These are phyloP conservation scores for Lagenidium sp. DNA, from an alignment of 352 stramenopile species.

Conservation along the genomic window DNA sequence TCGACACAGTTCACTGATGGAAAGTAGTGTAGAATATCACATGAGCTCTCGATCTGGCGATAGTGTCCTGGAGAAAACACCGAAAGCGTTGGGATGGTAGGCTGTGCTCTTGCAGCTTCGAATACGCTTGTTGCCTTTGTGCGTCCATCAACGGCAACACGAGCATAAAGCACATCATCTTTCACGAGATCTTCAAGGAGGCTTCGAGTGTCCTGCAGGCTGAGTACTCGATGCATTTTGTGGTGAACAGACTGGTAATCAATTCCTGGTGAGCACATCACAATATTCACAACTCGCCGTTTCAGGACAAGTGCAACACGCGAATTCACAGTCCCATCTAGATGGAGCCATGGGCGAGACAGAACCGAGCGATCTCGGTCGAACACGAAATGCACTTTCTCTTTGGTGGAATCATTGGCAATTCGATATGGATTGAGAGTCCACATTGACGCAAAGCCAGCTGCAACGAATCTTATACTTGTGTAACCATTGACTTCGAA, in stretches of 20 bases:
- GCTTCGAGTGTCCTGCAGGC: slow-evolving; percentile 56
- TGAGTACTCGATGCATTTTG: slow-evolving; percentile 67
- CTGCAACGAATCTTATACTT: slow-evolving; percentile 38
- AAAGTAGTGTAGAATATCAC: slow-evolving; percentile 64
- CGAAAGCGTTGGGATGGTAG: slow-evolving; percentile 6
- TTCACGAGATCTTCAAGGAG: slow-evolving; percentile 58
- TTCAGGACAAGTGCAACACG: slow-evolving; percentile 52
- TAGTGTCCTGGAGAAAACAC: slow-evolving; percentile 30
- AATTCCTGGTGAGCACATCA: slow-evolving; percentile 68
- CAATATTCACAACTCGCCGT: slow-evolving; percentile 71
- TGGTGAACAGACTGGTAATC: slow-evolving; percentile 39
- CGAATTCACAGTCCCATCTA: slow-evolving; percentile 59
- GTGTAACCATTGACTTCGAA: slow-evolving; percentile 62
- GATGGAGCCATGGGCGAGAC: slow-evolving; percentile 59
- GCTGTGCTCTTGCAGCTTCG: slow-evolving; percentile 4
- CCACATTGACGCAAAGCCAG: slow-evolving; percentile 40
- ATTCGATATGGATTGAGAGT: slow-evolving; percentile 48
- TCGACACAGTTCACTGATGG: slow-evolving; percentile 73
- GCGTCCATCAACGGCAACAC: slow-evolving; percentile 16
- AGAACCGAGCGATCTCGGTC: slow-evolving; percentile 48
- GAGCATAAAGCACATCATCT: slow-evolving; percentile 52
- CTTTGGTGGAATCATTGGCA: slow-evolving; percentile 24
- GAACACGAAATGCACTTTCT: slow-evolving; percentile 68
- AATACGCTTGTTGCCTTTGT: slow-evolving; percentile 13
- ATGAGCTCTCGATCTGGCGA: slow-evolving; percentile 32